These are phyloP conservation scores for Hemerocallis citrina DNA, from an alignment of 106 monocot genomes.

Conservation along the genomic window DNA sequence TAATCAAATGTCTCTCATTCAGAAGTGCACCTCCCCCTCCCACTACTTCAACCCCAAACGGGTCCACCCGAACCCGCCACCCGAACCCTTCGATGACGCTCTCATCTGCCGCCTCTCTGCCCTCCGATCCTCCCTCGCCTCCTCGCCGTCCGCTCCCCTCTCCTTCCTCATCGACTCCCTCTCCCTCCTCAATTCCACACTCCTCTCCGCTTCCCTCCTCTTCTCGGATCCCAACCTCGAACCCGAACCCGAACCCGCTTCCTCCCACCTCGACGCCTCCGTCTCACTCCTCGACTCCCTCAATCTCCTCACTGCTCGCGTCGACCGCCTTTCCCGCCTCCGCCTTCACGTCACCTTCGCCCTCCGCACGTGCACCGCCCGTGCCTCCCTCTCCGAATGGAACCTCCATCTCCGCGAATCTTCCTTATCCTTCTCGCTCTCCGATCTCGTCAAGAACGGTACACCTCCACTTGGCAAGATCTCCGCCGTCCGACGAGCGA, in stretches of 20 bases:
- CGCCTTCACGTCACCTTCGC: conserved; percentile 42
- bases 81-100: conserved; percentile 33
- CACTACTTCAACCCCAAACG: neutral
- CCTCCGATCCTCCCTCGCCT: neutral
- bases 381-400: conserved; percentile 16
- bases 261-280: conserved; percentile 33
- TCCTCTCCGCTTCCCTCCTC: conserved; percentile 20
- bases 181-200: conserved; percentile 24
- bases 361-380: conserved; percentile 20
- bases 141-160: conserved; percentile 10
- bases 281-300: conserved; percentile 47
- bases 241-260: conserved; percentile 14
- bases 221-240: conserved; percentile 31
- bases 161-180: conserved; percentile 29
- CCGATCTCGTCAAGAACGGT: neutral
- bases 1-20: conserved; percentile 3
- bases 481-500: conserved; percentile 22
- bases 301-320: conserved; percentile 38
- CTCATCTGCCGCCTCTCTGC: conserved; percentile 30
- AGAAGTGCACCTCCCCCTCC: neutral
- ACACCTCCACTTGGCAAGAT: conserved; percentile 15
- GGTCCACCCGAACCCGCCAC: neutral
- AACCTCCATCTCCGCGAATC: too few relatives aligned
- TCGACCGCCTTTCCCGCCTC: conserved; percentile 23
- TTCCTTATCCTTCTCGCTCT: neutral